Base-by-base conservation (phyloP, 371 early-diverging fungal genomes). In the Haplosporangium sp. region DNA sequence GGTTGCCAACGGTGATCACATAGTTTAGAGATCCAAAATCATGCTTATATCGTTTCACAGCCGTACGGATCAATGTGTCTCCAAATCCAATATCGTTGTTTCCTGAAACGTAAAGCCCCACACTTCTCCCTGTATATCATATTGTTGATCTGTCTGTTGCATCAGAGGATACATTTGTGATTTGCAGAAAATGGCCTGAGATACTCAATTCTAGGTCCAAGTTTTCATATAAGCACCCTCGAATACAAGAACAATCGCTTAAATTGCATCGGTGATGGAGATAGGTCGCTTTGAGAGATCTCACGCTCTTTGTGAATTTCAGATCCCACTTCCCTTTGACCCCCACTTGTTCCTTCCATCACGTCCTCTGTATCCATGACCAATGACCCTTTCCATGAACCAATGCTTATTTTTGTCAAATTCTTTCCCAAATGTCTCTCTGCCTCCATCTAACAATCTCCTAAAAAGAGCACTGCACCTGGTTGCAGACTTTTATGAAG, bases 51-150 rank as follows among this genome's bases (percentile, higher is more conserved):
- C 95, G 85, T 0, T 73, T 67, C 38, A 89, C 76, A 0, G 92
- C 87, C 2, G 57, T 17, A 0, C 71, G 72, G 1, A 92, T 76
- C 37, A 96, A 85, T 2, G 87, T 87, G 65, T 92, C 84, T 2
- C 96, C 96, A 74, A 96, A 94, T 0, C 97, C 96, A 65, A 96
- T 89, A 81, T 97, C 97, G 73, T 97, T 97, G 84, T 96, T 97
- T 4, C 97, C 97, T 2, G 90, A 93, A 84, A 94, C 65, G 60
- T 76, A 83, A 47, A 76, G 35, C 10, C 77, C 55, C 13, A 60
- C 47, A 15, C 77, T 76, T 52, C 27, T 58, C 3, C 75, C 70
- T 1, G 15, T 13, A 7, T 10, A 13, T 35, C 71, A 70, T 38
- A 65, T 40, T 9, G 13, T 52, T 0, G 39, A 42, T 9, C 70